A percentile compares a stretch with the other conserved stretches of the same genome.
Conservation (phyloP, 2,329 filamentous ascomycete species). For the Cladophialophora carrionii region DNA sequence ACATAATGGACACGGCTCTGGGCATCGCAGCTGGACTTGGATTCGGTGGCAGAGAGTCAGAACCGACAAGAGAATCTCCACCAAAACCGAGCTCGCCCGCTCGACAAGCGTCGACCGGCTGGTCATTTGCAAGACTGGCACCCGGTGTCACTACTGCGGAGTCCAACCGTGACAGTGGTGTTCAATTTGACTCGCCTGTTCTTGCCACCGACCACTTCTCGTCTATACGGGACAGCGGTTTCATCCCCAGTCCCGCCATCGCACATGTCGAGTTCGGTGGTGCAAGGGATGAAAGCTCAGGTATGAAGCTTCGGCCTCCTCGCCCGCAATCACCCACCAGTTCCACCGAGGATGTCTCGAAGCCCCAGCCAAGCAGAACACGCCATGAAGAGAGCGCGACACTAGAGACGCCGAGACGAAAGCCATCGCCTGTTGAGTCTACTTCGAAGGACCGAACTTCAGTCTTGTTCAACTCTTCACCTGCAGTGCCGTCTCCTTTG, state of each 20-base stretch:
- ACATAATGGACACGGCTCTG: conserved; percentile 38
- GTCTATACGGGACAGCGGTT: conserved; percentile 49
- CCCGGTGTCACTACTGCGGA: conserved; percentile 12
- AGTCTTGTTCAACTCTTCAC: conserved; percentile 51
- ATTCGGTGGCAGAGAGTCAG: conserved; percentile 27
- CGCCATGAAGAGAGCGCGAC: conserved; percentile 9
- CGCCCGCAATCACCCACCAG: conserved; percentile 38
- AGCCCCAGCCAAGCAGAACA: conserved; percentile 7
- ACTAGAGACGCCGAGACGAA: conserved; percentile 31
- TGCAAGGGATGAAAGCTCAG: conserved; percentile 21
- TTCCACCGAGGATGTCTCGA: conserved; percentile 36
- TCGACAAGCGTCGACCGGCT: conserved; percentile 26
- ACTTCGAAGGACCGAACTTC: conserved; percentile 53
- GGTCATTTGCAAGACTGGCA: conserved; percentile 35
- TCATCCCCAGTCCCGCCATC: conserved; percentile 42
- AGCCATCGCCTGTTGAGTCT: conserved; percentile 47
- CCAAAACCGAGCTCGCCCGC: conserved; percentile 19
- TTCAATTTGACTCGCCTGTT: conserved; percentile 51
- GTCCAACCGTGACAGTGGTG: conserved; percentile 50
- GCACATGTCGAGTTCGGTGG: conserved; percentile 15
- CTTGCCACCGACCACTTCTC: conserved; percentile 38
- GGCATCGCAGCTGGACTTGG: conserved; percentile 38
- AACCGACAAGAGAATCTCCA: conserved; percentile 13
- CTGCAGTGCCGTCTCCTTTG: conserved; percentile 39
- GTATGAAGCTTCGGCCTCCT: conserved; percentile 28